Evolutionary conservation across 2,329 filamentous ascomycete genomes (phyloP).

Genomic region (Bipolaris sorokiniana): DNA sequence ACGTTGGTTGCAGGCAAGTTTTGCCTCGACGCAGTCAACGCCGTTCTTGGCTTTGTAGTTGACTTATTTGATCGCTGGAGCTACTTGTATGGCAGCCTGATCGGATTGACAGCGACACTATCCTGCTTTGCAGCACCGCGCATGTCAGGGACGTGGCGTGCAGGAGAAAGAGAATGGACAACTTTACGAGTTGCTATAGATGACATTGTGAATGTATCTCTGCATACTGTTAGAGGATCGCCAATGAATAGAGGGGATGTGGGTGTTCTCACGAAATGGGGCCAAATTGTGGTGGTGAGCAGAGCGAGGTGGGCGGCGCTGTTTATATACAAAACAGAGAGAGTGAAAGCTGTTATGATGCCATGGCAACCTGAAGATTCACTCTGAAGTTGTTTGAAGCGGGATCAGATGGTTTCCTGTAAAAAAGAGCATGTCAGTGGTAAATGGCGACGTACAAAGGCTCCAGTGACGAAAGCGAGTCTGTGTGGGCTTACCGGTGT

Average conservation of each 20-base stretch:
- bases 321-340: background rate
- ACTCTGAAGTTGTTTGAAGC: background rate
- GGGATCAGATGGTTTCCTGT: background rate
- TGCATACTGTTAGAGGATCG: background rate
- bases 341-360: background rate
- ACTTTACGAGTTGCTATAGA: background rate
- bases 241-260: background rate
- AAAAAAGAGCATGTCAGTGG: background rate
- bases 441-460: background rate
- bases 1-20: background rate
- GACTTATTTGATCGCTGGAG: slow-evolving; percentile 2
- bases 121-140: slow-evolving; percentile 1
- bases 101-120: slow-evolving; percentile 6
- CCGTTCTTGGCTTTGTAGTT: background rate
- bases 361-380: background rate
- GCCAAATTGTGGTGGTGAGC: background rate
- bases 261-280: background rate
- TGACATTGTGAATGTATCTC: slow-evolving; percentile 1
- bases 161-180: slow-evolving; percentile 1
- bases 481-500: too few species aligned
- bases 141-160: slow-evolving; percentile 8
- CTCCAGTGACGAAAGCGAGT: background rate
- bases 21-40: background rate
- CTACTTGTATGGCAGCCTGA: slow-evolving; percentile 8
- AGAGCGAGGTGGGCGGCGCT: background rate